Conservation (phyloP, 2,329 filamentous ascomycete genomes). For the Hypoxylon sp. region DNA sequence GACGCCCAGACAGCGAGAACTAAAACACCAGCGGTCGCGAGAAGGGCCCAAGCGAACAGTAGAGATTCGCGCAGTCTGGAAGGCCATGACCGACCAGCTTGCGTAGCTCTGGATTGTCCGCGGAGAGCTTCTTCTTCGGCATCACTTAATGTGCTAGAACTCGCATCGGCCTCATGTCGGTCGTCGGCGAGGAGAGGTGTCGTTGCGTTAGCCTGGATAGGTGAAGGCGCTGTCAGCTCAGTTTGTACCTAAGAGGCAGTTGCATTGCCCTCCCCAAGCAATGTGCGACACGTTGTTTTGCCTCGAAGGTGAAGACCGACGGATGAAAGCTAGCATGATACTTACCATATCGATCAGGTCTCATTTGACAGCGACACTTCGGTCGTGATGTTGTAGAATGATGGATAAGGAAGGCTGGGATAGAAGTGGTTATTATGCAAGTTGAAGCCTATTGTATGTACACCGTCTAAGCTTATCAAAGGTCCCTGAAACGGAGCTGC, state of each 20-base stretch:
- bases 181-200: conserved; percentile 54
- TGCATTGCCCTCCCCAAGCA: conserved; percentile 8
- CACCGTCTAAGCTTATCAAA: conserved; percentile 1
- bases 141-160: conserved; percentile 40
- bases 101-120: conserved; percentile 50
- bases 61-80: conserved; percentile 76
- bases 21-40: conserved; percentile 84
- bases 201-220: conserved; percentile 48
- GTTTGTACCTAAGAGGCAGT: conserved; percentile 1
- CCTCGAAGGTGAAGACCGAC: neutral
- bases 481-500: conserved; percentile 31
- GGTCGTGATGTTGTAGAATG: conserved; percentile 1
- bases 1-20: conserved; percentile 84
- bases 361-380: conserved; percentile 22
- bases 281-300: conserved; percentile 7
- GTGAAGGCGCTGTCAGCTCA: conserved; percentile 23
- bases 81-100: conserved; percentile 50
- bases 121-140: conserved; percentile 58
- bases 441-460: conserved; percentile 5
- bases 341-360: conserved; percentile 31
- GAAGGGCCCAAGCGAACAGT: conserved; percentile 84
- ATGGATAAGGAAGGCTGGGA: conserved; percentile 3
- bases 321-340: neutral
- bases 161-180: conserved; percentile 43
- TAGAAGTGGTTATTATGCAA: conserved; percentile 8